Percentiles rank a stretch among this genome's conserved stretches.
These are phyloP conservation scores for Mucor irregularis DNA, from an alignment of 371 early-diverging fungal genomes.

Conservation along the genomic window DNA sequence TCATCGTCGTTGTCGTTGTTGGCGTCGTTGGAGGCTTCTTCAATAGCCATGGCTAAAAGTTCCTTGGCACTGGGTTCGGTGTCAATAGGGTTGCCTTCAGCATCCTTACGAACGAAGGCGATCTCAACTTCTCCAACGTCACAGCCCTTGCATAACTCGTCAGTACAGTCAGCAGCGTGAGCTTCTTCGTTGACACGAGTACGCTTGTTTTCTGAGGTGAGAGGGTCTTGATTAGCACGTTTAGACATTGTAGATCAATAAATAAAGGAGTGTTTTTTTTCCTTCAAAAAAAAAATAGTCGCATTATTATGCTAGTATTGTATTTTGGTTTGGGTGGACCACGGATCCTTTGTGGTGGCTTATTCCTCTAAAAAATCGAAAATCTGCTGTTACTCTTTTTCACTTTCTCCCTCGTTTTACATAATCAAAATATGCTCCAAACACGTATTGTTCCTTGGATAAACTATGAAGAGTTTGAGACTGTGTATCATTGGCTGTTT, in stretches of 20 bases:
- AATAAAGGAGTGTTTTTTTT: not conserved
- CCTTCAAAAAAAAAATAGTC: not conserved
- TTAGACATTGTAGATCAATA: slow-evolving; percentile 17
- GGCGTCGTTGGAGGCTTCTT: slow-evolving; percentile 31
- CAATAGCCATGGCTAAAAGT: slow-evolving; percentile 57
- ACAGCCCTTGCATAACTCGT: slow-evolving; percentile 55
- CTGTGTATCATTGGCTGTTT: slow-evolving; percentile 49
- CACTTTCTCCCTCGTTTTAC: not conserved
- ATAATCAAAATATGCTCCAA: slow-evolving; percentile 19
- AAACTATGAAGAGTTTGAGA: slow-evolving; percentile 41
- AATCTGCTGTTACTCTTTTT: not conserved
- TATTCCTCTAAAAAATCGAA: too few species aligned
- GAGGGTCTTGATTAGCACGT: slow-evolving; percentile 14
- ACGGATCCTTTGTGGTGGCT: too few species aligned
- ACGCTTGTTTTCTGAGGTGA: slow-evolving; percentile 3
- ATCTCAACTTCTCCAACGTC: slow-evolving; percentile 65
- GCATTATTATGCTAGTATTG: slow-evolving; percentile 1
- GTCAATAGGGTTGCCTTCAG: slow-evolving; percentile 28
- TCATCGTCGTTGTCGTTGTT: slow-evolving; percentile 13
- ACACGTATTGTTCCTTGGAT: slow-evolving; percentile 55
- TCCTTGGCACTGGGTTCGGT: slow-evolving; percentile 49
- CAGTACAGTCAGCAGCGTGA: slow-evolving; percentile 56
- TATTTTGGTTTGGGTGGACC: too few species aligned
- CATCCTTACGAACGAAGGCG: slow-evolving; percentile 47
- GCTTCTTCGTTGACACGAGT: slow-evolving; percentile 16